Evolutionary conservation across 139 green algal species (phyloP).

Genomic region (Chlorella vulgaris): DNA sequence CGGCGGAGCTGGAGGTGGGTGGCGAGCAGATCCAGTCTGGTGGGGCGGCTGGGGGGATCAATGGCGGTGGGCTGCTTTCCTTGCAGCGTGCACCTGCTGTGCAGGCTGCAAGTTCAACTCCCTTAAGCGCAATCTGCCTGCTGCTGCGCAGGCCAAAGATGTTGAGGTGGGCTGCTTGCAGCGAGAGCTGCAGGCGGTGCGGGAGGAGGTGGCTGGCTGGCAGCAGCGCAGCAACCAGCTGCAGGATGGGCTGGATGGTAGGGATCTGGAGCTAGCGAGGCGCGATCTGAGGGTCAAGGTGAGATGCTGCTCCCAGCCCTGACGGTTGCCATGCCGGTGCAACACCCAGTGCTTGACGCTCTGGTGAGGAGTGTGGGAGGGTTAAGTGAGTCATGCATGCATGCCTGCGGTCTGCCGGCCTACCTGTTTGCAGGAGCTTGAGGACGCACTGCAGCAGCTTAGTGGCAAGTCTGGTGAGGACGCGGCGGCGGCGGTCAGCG

Average conservation of each 20-base stretch:
- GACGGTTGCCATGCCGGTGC: no score
- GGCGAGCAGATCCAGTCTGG: background rate
- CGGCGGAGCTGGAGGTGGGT: background rate
- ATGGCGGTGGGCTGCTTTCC: no score
- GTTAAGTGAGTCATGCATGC: no score
- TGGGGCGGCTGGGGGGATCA: background rate
- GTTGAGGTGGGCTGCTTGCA: background rate
- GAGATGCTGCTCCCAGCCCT: no score
- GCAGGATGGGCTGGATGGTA: slow-evolving; percentile 24
- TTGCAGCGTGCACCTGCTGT: background rate
- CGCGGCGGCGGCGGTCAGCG: background rate
- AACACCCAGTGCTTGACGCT: no score
- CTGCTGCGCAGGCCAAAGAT: slow-evolving; percentile 5
- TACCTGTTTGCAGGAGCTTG: slow-evolving; percentile 34
- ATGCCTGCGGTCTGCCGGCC: background rate
- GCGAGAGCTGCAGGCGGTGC: background rate
- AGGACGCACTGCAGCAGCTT: slow-evolving; percentile 30
- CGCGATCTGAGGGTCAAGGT: slow-evolving; percentile 37
- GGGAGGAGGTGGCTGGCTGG: slow-evolving; percentile 24
- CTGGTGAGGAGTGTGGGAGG: no score
- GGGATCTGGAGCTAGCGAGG: slow-evolving; percentile 37
- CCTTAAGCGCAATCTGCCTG: background rate
- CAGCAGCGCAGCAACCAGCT: slow-evolving; percentile 21
- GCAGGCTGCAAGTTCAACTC: background rate
- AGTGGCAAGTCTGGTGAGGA: background rate